phyloP scores from a whole-genome alignment of 2,329 filamentous ascomycete species.

The Phialemoniopsis sp. region DNA sequence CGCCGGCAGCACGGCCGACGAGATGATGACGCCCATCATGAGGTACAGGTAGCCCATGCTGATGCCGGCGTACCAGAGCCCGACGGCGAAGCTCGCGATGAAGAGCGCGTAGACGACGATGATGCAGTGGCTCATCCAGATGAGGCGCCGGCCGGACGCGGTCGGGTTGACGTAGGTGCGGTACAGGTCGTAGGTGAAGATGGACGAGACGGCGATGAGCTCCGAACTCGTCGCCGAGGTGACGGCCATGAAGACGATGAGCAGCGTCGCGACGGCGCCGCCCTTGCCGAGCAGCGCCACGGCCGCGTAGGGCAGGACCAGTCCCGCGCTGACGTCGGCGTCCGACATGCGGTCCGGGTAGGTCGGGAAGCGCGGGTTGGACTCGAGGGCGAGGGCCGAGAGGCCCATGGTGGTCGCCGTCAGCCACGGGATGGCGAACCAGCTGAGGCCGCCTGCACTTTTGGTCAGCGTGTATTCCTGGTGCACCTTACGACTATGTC shows the following conservation, averaged over 20 bases:
- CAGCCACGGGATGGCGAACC: constrained; percentile 93
- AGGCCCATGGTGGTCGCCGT: constrained; percentile 87
- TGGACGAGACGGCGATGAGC: constrained; percentile 82
- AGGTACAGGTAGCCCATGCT: constrained; percentile 74
- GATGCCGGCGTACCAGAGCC: constrained; percentile 69
- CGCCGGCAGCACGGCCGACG: constrained; percentile 77
- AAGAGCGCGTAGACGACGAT: constrained; percentile 69
- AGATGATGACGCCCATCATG: constrained; percentile 90
- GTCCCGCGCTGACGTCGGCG: constrained; percentile 73
- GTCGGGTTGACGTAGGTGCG: constrained; percentile 79
- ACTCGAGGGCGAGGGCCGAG: constrained; percentile 74
- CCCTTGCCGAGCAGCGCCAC: constrained; percentile 79
- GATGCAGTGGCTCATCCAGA: constrained; percentile 72
- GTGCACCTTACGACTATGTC: too few species aligned
- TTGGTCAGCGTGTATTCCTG: too few species aligned
- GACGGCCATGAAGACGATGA: constrained; percentile 88
- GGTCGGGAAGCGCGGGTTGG: constrained; percentile 66
- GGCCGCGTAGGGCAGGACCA: constrained; percentile 81
- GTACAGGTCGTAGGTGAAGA: constrained; percentile 86
- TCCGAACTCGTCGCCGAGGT: constrained; percentile 81
- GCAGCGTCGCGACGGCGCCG: constrained; percentile 71
- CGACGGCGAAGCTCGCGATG: constrained; percentile 76
- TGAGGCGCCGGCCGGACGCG: constrained; percentile 71
- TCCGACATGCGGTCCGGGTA: constrained; percentile 68
- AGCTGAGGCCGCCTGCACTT: constrained; percentile 78